Evolutionary conservation across 306 rosid genomes (phyloP).

Genomic region (Vicia villosa): DNA sequence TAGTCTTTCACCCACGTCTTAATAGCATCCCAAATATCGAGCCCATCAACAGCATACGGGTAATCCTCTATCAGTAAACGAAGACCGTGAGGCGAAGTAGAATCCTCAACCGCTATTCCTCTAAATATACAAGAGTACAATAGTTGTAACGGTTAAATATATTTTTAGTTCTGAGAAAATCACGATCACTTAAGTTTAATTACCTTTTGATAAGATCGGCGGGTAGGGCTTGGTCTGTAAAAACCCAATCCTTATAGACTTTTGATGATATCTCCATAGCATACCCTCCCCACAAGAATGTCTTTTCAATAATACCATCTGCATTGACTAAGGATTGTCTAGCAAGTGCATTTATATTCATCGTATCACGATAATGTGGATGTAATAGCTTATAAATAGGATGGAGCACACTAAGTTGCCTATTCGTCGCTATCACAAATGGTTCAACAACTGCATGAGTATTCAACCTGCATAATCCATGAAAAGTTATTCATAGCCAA

Average conservation of each 20-base stretch:
- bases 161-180: background rate
- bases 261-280: slow-evolving; percentile 42
- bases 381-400: slow-evolving; percentile 41
- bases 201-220: slow-evolving; percentile 61
- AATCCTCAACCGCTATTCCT: slow-evolving; percentile 36
- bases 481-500: background rate
- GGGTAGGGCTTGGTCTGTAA: slow-evolving; percentile 44
- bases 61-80: slow-evolving; percentile 37
- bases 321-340: slow-evolving; percentile 37
- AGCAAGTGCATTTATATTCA: slow-evolving; percentile 48
- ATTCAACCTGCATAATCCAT: slow-evolving; percentile 50
- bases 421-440: slow-evolving; percentile 44
- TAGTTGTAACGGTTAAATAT: background rate
- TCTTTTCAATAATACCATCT: slow-evolving; percentile 37
- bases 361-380: slow-evolving; percentile 50
- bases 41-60: slow-evolving; percentile 41
- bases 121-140: slow-evolving; percentile 11
- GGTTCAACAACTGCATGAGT: slow-evolving; percentile 85
- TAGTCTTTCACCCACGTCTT: slow-evolving; percentile 35
- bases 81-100: slow-evolving; percentile 24
- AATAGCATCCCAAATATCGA: slow-evolving; percentile 32
- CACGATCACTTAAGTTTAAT: background rate
- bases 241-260: slow-evolving; percentile 41
- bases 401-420: slow-evolving; percentile 47
- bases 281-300: slow-evolving; percentile 34